Conservation (phyloP, 352 stramenopile genomes). For the Pythium aquatile region DNA sequence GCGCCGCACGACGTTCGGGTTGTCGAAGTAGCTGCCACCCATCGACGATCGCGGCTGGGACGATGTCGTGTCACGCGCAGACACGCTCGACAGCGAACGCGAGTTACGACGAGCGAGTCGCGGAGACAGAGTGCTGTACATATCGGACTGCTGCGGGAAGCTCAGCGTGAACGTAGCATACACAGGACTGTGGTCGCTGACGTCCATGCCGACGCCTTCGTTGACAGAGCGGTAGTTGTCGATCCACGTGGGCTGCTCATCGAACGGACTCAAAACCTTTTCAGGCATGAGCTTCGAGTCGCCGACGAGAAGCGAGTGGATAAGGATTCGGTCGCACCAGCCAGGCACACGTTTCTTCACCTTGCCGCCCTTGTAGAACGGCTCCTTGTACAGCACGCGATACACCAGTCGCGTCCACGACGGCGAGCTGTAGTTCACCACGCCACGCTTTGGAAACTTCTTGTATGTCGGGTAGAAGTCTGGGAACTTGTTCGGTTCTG, state of each 20-base stretch:
- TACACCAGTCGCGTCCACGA: slow-evolving; percentile 79
- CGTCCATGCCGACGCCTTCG: slow-evolving; percentile 76
- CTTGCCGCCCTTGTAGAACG: slow-evolving; percentile 88
- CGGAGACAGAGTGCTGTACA: slow-evolving; percentile 18
- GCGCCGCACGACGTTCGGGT: slow-evolving; percentile 63
- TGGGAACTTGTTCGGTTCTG: slow-evolving; percentile 78
- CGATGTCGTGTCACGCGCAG: slow-evolving; percentile 25
- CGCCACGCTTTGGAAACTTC: slow-evolving; percentile 73
- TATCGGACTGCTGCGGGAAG: slow-evolving; percentile 42
- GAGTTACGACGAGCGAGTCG: slow-evolving; percentile 33
- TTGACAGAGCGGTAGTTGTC: slow-evolving; percentile 86
- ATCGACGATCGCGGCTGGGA: slow-evolving; percentile 34
- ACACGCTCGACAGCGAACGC: slow-evolving; percentile 46
- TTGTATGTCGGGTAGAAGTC: slow-evolving; percentile 92
- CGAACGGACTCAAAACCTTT: slow-evolving; percentile 65
- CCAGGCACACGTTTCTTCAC: slow-evolving; percentile 87
- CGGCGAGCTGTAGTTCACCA: slow-evolving; percentile 57
- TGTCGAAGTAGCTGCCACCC: slow-evolving; percentile 73
- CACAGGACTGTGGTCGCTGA: slow-evolving; percentile 83
- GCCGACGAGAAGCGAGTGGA: slow-evolving; percentile 76
- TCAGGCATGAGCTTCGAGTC: slow-evolving; percentile 79
- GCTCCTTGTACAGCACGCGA: slow-evolving; percentile 83
- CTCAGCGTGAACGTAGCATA: slow-evolving; percentile 75
- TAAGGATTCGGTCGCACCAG: slow-evolving; percentile 86
- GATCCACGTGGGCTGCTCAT: slow-evolving; percentile 37